Conservation (phyloP, 306 rosid genomes). For the Ceratonia siliqua region DNA sequence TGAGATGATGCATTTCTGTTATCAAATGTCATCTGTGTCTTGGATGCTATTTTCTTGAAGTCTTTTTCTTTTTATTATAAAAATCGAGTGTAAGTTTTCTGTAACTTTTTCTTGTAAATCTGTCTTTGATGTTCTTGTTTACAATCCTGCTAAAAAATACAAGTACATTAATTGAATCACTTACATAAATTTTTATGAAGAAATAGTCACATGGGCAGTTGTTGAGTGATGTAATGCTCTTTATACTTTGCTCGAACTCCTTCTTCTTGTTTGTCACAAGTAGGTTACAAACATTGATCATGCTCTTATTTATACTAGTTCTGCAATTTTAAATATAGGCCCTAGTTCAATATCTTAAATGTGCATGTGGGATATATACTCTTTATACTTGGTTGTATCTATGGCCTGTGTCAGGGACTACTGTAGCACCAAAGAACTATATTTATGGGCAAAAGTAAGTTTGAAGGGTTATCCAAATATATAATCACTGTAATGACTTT, state of each 20-base stretch:
- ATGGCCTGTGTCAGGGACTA: background rate
- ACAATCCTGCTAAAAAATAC: too few species aligned
- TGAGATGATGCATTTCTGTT: constrained; percentile 18
- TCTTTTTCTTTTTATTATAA: background rate
- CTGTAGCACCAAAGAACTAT: background rate
- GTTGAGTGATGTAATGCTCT: too few species aligned
- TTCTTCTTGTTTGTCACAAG: background rate
- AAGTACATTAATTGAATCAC: too few species aligned
- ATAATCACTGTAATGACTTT: background rate
- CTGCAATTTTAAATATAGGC: background rate
- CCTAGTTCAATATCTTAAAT: background rate
- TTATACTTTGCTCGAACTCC: too few species aligned
- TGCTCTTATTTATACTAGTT: too few species aligned
- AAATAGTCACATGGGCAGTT: too few species aligned
- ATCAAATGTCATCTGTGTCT: constrained; percentile 10
- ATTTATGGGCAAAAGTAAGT: background rate
- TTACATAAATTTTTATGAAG: too few species aligned
- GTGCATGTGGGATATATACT: too few species aligned
- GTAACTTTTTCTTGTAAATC: background rate
- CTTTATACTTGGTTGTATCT: too few species aligned
- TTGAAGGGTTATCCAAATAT: background rate
- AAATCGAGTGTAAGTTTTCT: background rate
- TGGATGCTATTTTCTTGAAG: constrained; percentile 21
- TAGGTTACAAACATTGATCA: too few species aligned
- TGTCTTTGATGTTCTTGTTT: too few species aligned